Evolutionary conservation across 495 filamentous ascomycete genomes (phyloP).

Genomic region (Polyplosphaeria fusca): DNA sequence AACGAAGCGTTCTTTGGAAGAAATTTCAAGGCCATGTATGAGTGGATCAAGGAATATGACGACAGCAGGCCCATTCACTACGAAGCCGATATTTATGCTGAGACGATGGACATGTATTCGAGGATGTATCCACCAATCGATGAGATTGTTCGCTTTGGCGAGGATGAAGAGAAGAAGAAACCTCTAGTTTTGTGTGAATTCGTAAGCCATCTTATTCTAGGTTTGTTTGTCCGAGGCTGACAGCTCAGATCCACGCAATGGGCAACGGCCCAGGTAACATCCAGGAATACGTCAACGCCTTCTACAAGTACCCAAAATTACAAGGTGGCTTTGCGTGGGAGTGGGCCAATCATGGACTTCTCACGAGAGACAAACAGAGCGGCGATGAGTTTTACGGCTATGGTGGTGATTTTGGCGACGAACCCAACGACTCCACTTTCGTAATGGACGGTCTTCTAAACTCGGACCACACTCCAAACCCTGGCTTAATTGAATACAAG

Average conservation of each 20-base stretch:
- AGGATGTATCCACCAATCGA: constrained; percentile 63
- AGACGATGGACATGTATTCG: constrained; percentile 61
- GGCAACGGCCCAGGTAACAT: constrained; percentile 68
- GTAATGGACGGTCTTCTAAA: constrained; percentile 62
- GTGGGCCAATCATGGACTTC: constrained; percentile 68
- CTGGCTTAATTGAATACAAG: constrained; percentile 59
- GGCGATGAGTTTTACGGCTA: constrained; percentile 57
- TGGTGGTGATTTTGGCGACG: constrained; percentile 65
- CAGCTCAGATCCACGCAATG: constrained; percentile 56
- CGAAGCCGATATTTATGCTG: constrained; percentile 58
- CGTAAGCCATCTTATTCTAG: constrained; percentile 18
- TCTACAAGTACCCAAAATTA: constrained; percentile 54
- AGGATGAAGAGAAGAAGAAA: constrained; percentile 45
- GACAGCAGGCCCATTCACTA: constrained; percentile 62
- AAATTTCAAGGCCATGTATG: constrained; percentile 63
- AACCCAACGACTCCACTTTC: constrained; percentile 62
- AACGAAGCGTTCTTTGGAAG: constrained; percentile 67
- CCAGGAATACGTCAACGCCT: constrained; percentile 62
- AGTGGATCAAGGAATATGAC: constrained; percentile 56
- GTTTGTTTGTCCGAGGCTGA: background rate
- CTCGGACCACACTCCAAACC: constrained; percentile 57
- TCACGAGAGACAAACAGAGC: constrained; percentile 48
- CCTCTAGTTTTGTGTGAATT: constrained; percentile 68
- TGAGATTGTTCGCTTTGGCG: constrained; percentile 48
- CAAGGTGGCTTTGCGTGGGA: constrained; percentile 74